A percentile compares a stretch with the other conserved stretches of the same genome.
Evolutionary conservation across 225 moss, liverwort and hornwort genomes (phyloP).

Genomic region (Ulota crispa): DNA sequence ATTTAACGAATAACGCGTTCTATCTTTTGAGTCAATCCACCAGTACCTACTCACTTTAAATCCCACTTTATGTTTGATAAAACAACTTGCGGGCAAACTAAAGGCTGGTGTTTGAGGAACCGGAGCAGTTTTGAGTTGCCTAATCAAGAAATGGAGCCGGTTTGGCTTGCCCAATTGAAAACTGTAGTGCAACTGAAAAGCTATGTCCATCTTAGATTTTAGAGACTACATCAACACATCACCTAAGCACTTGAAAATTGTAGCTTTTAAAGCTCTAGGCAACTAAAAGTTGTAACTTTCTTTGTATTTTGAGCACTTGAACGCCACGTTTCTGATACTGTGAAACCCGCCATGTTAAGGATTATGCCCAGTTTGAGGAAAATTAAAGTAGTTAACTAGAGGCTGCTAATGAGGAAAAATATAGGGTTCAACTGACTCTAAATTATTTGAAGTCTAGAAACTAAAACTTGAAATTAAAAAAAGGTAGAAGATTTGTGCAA

Average conservation of each 20-base stretch:
- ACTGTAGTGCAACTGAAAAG: neutral
- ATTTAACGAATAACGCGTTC: too few species aligned
- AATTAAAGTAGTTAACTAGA: neutral
- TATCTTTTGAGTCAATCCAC: too few species aligned
- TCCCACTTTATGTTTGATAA: neutral
- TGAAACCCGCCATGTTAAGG: too few species aligned
- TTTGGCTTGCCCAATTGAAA: neutral
- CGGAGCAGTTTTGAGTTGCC: too few species aligned
- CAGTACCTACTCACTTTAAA: neutral
- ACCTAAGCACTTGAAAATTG: neutral
- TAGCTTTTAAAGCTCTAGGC: neutral
- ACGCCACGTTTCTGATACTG: neutral
- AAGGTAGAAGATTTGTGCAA: too few species aligned
- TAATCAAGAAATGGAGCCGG: neutral
- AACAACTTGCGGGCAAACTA: neutral
- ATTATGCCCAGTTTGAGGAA: neutral
- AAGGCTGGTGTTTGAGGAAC: neutral
- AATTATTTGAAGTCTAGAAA: too few species aligned
- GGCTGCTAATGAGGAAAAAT: neutral
- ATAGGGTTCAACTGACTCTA: too few species aligned
- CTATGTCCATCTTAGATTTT: neutral
- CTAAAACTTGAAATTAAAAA: too few species aligned
- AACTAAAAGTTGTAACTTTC: neutral
- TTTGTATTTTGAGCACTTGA: neutral
- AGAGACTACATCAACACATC: neutral